Evolutionary conservation across 495 filamentous ascomycete species (phyloP).

Genomic region (Xylaria grammica): DNA sequence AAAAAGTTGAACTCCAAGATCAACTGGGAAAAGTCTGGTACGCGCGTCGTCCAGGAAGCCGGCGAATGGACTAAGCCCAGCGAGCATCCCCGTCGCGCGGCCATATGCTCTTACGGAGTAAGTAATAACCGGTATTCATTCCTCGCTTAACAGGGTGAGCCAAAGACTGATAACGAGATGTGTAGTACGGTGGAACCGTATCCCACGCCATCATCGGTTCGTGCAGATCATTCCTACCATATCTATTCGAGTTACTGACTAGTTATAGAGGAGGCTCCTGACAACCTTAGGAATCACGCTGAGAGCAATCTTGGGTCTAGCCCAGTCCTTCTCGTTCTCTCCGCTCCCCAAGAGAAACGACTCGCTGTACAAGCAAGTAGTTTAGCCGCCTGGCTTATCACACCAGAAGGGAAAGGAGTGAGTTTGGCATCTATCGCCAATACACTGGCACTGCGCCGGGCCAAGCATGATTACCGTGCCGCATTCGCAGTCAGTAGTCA

Average conservation of each 20-base stretch:
- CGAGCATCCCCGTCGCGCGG: constrained; percentile 40
- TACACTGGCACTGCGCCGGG: constrained; percentile 34
- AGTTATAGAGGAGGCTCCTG: no score
- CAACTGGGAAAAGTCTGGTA: constrained; percentile 27
- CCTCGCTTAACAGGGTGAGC: no score
- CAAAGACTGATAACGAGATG: no score
- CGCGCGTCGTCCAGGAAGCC: constrained; percentile 41
- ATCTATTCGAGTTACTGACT: no score
- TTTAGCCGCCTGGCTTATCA: constrained; percentile 20
- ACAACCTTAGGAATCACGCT: no score
- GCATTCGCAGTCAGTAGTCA: constrained; percentile 20
- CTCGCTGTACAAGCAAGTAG: constrained; percentile 27
- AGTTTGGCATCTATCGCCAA: constrained; percentile 28
- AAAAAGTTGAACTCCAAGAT: constrained; percentile 43
- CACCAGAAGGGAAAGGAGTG: constrained; percentile 22
- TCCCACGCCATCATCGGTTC: constrained; percentile 46
- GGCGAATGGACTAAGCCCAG: constrained; percentile 25
- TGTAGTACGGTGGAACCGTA: constrained; percentile 51
- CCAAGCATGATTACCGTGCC: constrained; percentile 37
- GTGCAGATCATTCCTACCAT: neutral
- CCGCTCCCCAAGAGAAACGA: constrained; percentile 44
- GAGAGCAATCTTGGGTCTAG: neutral
- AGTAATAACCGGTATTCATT: no score
- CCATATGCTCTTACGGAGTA: constrained; percentile 49
- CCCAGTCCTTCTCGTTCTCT: constrained; percentile 33